Conservation (phyloP, 164 flowering plant species). For the Annona squamosa region DNA sequence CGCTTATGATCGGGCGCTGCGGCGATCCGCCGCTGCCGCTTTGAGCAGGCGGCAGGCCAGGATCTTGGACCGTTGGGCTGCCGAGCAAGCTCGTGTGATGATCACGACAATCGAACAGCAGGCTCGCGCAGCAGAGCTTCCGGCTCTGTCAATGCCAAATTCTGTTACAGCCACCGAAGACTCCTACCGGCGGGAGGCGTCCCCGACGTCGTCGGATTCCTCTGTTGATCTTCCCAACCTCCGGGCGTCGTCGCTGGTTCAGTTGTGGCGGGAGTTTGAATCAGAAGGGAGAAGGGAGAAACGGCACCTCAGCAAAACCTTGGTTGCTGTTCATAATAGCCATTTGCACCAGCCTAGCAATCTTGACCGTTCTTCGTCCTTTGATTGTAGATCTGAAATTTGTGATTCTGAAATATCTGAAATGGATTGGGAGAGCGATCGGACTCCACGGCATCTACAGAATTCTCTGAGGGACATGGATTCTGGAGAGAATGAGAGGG, state of each 20-base stretch:
- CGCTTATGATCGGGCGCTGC: neutral
- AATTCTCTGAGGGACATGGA: conserved; percentile 17
- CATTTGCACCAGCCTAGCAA: conserved; percentile 9
- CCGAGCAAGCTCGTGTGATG: conserved; percentile 39
- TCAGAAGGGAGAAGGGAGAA: conserved; percentile 22
- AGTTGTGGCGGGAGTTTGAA: conserved; percentile 61
- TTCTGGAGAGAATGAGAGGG: conserved; percentile 38
- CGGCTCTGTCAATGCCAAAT: conserved; percentile 18
- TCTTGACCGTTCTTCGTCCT: conserved; percentile 14
- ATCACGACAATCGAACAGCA: conserved; percentile 31
- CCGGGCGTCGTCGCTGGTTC: conserved; percentile 67
- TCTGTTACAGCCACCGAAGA: conserved; percentile 16
- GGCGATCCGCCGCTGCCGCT: neutral
- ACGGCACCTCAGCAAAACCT: conserved; percentile 19
- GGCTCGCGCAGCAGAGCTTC: conserved; percentile 23
- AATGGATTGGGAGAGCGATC: conserved; percentile 36
- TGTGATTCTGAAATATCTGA: conserved; percentile 19
- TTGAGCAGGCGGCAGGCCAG: conserved; percentile 19
- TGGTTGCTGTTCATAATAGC: conserved; percentile 5
- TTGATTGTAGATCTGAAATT: conserved; percentile 18
- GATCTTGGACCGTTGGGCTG: conserved; percentile 44
- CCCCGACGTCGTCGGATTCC: conserved; percentile 20
- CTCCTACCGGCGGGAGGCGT: conserved; percentile 20
- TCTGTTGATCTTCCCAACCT: conserved; percentile 22
- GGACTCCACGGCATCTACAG: neutral